Evolutionary conservation across 139 green algal genomes (phyloP).

Genomic region (Tetraselmis striata): DNA sequence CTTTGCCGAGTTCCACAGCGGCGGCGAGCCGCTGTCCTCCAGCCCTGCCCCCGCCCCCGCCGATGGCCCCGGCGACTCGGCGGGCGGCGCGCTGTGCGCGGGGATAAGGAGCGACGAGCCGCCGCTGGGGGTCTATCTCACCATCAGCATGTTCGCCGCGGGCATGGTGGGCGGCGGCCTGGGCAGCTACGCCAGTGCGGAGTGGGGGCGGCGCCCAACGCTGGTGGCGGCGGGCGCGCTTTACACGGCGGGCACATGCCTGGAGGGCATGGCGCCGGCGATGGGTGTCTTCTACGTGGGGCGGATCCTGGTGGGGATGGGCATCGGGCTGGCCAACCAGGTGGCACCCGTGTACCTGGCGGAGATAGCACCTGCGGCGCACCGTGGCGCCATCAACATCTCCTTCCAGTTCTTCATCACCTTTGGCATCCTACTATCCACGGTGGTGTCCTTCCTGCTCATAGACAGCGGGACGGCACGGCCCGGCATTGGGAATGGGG

Average conservation of each 20-base stretch:
- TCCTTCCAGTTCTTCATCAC: background rate
- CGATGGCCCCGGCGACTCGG: background rate
- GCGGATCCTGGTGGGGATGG: background rate
- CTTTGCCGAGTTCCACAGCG: background rate
- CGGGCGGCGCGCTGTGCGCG: background rate
- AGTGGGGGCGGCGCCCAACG: background rate
- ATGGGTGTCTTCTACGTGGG: background rate
- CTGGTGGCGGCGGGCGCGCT: background rate
- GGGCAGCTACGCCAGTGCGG: background rate
- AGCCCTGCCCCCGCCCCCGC: background rate
- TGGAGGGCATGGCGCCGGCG: background rate
- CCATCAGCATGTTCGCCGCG: background rate
- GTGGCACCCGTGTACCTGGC: background rate
- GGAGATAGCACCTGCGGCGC: background rate
- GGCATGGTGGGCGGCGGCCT: background rate
- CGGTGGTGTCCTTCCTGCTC: background rate
- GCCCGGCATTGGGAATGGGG: background rate
- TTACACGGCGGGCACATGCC: background rate
- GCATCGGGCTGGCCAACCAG: background rate
- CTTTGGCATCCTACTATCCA: background rate
- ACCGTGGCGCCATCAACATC: background rate
- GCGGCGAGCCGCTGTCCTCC: too few relatives aligned
- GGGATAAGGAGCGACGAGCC: background rate
- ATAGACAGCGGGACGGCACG: background rate
- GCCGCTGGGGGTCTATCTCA: background rate